Conservation (phyloP, 2,329 filamentous ascomycete species). For the Phialophora macrospora region DNA sequence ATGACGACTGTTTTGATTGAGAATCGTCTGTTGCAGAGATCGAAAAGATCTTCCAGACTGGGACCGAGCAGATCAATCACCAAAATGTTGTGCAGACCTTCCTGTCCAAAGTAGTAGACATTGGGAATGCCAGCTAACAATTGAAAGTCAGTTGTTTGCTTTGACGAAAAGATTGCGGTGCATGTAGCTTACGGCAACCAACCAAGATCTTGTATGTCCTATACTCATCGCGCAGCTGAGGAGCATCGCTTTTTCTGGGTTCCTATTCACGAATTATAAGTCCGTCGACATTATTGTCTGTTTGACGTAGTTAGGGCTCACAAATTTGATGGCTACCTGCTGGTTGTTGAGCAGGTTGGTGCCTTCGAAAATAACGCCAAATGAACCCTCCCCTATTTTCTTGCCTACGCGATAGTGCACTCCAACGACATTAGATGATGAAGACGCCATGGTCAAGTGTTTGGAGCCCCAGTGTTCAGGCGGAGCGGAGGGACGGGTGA, state of each 20-base stretch:
- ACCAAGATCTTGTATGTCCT: slow-evolving; percentile 99
- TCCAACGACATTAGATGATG: slow-evolving; percentile 94
- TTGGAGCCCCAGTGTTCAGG: background rate
- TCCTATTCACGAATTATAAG: slow-evolving; percentile 59
- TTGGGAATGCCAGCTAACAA: slow-evolving; percentile 89
- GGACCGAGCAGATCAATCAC: slow-evolving; percentile 96
- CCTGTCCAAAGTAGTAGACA: slow-evolving; percentile 99
- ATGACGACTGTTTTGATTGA: slow-evolving; percentile 97
- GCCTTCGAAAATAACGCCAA: slow-evolving; percentile 98
- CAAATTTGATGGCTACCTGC: slow-evolving; percentile 99
- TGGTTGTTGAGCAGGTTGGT: slow-evolving; percentile 99
- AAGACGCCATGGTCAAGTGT: slow-evolving; percentile 71
- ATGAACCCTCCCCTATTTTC: slow-evolving; percentile 98
- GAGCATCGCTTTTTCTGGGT: slow-evolving; percentile 97
- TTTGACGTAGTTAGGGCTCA: slow-evolving; percentile 53
- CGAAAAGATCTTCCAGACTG: slow-evolving; percentile 81
- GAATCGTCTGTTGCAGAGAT: slow-evolving; percentile 94
- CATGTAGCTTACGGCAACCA: slow-evolving; percentile 82
- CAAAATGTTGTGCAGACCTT: slow-evolving; percentile 97
- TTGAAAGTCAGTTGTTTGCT: slow-evolving; percentile 30
- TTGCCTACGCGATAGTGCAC: slow-evolving; percentile 99
- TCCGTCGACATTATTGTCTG: slow-evolving; percentile 14
- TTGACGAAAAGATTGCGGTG: slow-evolving; percentile 3
- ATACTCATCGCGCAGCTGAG: slow-evolving; percentile 96
- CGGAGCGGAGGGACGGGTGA: slow-evolving; percentile 1